Evolutionary conservation across 2,329 filamentous ascomycete species (phyloP), one percentile per base, ranked within the genome.

Genomic region (Emmonsiellopsis sp.): DNA sequence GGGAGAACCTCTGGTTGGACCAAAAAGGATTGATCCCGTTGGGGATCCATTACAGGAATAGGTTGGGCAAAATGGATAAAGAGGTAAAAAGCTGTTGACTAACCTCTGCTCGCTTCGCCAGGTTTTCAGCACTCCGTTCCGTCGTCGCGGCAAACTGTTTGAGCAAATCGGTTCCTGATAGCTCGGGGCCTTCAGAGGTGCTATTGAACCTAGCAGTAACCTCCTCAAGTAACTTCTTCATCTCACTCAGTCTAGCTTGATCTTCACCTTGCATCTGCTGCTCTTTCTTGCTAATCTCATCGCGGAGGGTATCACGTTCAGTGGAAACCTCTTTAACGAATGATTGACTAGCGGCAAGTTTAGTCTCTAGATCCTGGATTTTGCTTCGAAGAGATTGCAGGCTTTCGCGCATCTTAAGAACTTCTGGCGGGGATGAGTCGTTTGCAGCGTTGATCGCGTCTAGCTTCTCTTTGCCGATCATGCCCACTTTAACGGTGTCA

Each of bases 131-230:
- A 49, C 73, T 81, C 59, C 81, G 82, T 67, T 81, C 81, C 56
- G 79, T 74, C 42, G 79, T 74, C 32, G 76, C 77, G n/a, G 73
- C 74, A 40, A 74, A 75, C 57, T 71, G 68, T 52, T 69, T 71
- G 17, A 70, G 61, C 42, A 73, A 64, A 50, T 73, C 68, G 39
- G 67, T 62, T 42, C 63, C 65, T 10, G 69, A 69, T 53, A 70
- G 65, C 49, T 70, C 63, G 9, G 65, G 56, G 33, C 61, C 58
- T 40, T 68, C 66, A 2, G 63, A 59, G 8, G 61, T 68, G 10
- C 60, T 65, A 21, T 62, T 66, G 17, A 67, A 64, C 44, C 66
- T 63, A 27, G 63, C 65, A n/a, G 67, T 65, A 54, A 72, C 65
- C 53, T 71, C 68, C 14, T 68, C 65, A 39, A 73, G 62, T 14